phyloP scores from a whole-genome alignment of 768 basidiomycete genomes.

The Pleurotus citrinopileatus region DNA sequence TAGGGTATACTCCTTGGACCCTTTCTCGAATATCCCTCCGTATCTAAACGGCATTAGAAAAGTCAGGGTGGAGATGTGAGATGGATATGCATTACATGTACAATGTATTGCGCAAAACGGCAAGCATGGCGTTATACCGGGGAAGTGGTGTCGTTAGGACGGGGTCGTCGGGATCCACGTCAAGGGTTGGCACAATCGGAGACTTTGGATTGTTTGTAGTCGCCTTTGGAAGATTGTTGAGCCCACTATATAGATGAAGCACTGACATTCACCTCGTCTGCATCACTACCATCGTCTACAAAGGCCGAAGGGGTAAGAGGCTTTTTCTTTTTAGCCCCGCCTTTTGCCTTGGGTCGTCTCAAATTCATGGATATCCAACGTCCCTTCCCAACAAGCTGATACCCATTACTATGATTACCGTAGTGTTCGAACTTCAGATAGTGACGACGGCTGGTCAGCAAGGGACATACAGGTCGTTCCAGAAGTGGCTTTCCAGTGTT shows the following conservation, averaged over 20 bases:
- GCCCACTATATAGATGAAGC: no score
- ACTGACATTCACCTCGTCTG: conserved; percentile 9
- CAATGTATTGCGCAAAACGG: conserved; percentile 78
- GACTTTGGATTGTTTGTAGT: not conserved
- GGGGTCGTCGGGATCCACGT: conserved; percentile 63
- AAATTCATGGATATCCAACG: conserved; percentile 78
- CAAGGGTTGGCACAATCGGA: conserved; percentile 14
- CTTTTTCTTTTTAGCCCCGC: conserved; percentile 42
- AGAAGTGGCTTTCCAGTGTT: conserved; percentile 78
- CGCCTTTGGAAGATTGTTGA: not conserved
- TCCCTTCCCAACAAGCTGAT: conserved; percentile 71
- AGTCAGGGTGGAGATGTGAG: not conserved
- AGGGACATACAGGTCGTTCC: conserved; percentile 73
- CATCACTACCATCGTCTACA: conserved; percentile 18
- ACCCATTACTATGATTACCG: conserved; percentile 61
- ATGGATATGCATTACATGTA: conserved; percentile 67
- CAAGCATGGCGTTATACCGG: conserved; percentile 87
- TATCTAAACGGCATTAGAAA: conserved; percentile 45
- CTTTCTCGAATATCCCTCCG: conserved; percentile 85
- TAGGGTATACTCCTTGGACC: conserved; percentile 81
- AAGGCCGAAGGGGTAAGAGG: conserved; percentile 13
- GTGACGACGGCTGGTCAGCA: not conserved
- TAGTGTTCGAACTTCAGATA: not conserved
- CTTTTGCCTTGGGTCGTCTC: conserved; percentile 64
- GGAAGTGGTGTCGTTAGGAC: conserved; percentile 59